Conservation (phyloP, 148 eudicot species). For the Suaeda aralocaspica region DNA sequence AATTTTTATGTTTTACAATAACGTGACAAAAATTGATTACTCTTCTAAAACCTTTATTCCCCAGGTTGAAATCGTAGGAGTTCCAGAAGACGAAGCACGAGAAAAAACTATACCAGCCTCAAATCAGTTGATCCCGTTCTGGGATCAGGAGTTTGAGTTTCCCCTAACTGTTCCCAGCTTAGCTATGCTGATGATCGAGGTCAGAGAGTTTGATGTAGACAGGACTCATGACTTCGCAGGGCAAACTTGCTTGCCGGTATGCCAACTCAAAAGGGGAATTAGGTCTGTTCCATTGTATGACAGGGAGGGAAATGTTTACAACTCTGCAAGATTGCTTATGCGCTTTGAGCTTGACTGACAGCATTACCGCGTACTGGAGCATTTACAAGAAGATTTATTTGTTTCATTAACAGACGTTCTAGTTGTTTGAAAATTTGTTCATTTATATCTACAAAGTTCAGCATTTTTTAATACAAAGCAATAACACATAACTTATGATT, state of each 20-base stretch:
- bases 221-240: conserved; percentile 49
- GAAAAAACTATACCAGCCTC: conserved; percentile 31
- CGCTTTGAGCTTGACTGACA: conserved; percentile 36
- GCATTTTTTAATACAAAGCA: too few species aligned
- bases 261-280: conserved; percentile 43
- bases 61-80: conserved; percentile 42
- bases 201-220: conserved; percentile 37
- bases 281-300: conserved; percentile 48
- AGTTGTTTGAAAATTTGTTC: too few species aligned
- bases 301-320: conserved; percentile 38
- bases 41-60: too few species aligned
- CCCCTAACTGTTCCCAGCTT: conserved; percentile 49
- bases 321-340: conserved; percentile 46
- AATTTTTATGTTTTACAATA: too few species aligned
- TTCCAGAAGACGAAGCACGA: conserved; percentile 32
- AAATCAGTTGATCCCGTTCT: conserved; percentile 56
- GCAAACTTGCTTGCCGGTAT: conserved; percentile 58
- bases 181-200: conserved; percentile 54
- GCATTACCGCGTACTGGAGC: too few species aligned
- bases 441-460: too few species aligned
- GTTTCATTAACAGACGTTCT: too few species aligned
- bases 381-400: too few species aligned
- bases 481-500: too few species aligned
- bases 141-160: conserved; percentile 61
- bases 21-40: too few species aligned